A percentile compares a stretch with the other conserved stretches of the same genome.
These are phyloP conservation scores for Sporothrix schenckii DNA, from an alignment of 2,329 filamentous ascomycete species.

Conservation along the genomic window DNA sequence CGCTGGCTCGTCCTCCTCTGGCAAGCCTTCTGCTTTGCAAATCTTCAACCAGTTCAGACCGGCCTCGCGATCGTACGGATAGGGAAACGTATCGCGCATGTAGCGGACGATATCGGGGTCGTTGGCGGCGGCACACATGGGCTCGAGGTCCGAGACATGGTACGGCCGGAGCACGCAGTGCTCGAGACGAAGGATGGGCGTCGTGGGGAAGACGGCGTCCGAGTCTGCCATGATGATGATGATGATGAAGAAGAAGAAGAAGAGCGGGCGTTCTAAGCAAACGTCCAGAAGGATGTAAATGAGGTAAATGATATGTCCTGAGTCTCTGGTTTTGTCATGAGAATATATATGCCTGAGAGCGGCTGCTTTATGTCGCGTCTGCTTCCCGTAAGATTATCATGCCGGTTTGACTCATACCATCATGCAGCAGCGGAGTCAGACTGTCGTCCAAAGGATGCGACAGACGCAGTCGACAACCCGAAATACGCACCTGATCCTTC, in stretches of 20 bases:
- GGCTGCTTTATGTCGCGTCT: background rate
- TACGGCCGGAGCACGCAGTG: constrained; percentile 49
- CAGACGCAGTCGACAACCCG: background rate
- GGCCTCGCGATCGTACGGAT: constrained; percentile 50
- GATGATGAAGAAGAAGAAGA: background rate
- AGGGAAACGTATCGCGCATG: constrained; percentile 52
- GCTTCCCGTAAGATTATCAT: background rate
- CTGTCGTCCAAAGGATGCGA: background rate
- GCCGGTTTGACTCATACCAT: constrained; percentile 18
- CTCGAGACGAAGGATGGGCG: constrained; percentile 41
- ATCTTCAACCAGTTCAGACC: constrained; percentile 43
- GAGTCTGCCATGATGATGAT: constrained; percentile 1
- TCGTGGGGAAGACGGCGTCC: constrained; percentile 27
- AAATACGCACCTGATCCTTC: background rate
- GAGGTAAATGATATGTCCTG: too few relatives aligned
- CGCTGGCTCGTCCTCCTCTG: background rate
- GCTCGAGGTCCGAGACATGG: constrained; percentile 45
- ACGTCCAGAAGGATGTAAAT: too few relatives aligned
- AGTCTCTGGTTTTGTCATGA: background rate
- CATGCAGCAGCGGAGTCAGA: constrained; percentile 6
- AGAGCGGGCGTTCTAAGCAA: too few relatives aligned
- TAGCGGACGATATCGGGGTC: constrained; percentile 44
- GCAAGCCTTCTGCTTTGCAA: constrained; percentile 27
- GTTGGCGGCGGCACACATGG: constrained; percentile 45
- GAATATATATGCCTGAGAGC: background rate